Evolutionary conservation across 768 basidiomycete genomes (phyloP).

Genomic region (Mycena olivaceomarginata): DNA sequence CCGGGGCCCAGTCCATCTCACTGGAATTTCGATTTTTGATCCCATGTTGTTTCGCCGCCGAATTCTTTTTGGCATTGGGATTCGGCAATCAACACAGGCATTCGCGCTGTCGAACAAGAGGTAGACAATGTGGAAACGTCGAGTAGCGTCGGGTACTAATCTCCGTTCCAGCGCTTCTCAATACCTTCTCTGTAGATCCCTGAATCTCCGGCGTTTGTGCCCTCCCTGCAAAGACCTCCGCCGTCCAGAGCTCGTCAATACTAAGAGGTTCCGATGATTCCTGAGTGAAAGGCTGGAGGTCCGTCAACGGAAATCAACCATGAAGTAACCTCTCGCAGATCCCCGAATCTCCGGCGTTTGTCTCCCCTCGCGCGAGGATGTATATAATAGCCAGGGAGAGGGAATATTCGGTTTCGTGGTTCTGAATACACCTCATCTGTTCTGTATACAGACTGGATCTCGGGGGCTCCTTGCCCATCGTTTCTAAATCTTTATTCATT

Average conservation of each 20-base stretch:
- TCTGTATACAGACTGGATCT: background rate
- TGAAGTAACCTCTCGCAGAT: background rate
- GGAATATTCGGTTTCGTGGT: background rate
- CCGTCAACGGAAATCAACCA: too few relatives aligned
- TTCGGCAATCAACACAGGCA: background rate
- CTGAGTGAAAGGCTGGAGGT: too few relatives aligned
- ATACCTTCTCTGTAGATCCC: background rate
- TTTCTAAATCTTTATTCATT: too few relatives aligned
- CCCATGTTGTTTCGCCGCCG: background rate
- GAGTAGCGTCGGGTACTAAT: background rate
- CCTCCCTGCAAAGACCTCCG: background rate
- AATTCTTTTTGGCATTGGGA: background rate
- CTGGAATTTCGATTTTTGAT: background rate
- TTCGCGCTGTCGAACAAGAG: constrained; percentile 1
- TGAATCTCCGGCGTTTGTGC: constrained; percentile 4
- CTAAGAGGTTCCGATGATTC: too few relatives aligned
- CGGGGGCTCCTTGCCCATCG: too few relatives aligned
- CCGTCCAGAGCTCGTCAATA: too few relatives aligned
- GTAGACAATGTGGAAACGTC: background rate
- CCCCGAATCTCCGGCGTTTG: constrained; percentile 4
- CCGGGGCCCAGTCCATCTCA: background rate
- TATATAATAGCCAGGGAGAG: background rate
- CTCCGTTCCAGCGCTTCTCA: background rate
- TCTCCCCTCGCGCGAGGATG: background rate
- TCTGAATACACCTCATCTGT: background rate